Evolutionary conservation across 345 rosid species (phyloP), one percentile per base, ranked within the genome.

Genomic region (Lepidium africanum): DNA sequence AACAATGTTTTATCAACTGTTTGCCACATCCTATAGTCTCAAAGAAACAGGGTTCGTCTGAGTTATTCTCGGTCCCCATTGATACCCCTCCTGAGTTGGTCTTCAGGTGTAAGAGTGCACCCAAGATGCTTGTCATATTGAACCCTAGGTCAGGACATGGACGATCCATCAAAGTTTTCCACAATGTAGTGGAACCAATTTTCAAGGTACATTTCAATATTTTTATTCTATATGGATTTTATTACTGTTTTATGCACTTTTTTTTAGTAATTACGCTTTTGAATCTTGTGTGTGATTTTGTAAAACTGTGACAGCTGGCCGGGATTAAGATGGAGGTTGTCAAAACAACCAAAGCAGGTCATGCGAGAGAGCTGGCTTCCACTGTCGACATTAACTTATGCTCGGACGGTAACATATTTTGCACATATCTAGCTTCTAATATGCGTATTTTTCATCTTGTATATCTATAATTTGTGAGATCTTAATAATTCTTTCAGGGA

Each of bases 141-240:
- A 94, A 91, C 80, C 99, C 99, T 67, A 85, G 89, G 51, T 94
- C 96, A 8, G 99, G 96, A 17, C 85, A 81, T 50, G 97, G 99
- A 59, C 89, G 96, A 41, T 91, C 97, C 16, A 86, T 76, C 78
- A 87, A 91, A 85, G 99, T 94, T 74, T 94, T 89, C 85, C 85
- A 86, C 62, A 82, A 80, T 53, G 64, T 86, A 65, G 97, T 83
- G 63, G 97, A 94, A 73, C 99, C 97, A 17, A 87, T 94, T 78
- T 89, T 94, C 72, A 91, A 94, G 99, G 99, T 94, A 52, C 65
- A 32, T 69, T 33, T 49, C 55, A 46, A 55, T 50, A 39, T 16
- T 75, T 69, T 41, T 33, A 35, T 27, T 40, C 40, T 59, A 6
- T 67, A 35, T 43, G 36, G 27, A 41, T 58, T 13, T 37, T n/a